Conservation (phyloP, 169 alveolate genomes). For the Perkinsus olseni region DNA sequence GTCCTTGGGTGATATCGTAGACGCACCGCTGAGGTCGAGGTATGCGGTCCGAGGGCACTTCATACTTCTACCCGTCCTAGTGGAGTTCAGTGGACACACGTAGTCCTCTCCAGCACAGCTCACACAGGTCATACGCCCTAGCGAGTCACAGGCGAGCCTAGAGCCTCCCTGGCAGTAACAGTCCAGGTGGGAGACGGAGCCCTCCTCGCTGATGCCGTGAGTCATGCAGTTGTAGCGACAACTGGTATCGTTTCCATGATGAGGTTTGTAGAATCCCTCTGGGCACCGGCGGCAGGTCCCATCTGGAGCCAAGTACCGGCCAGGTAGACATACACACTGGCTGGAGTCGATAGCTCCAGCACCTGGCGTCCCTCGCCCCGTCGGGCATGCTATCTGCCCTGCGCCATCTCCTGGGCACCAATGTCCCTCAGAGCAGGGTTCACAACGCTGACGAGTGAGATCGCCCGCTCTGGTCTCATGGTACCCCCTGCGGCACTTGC, state of each 20-base stretch:
- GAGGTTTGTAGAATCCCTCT: not conserved
- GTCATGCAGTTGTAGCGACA: not conserved
- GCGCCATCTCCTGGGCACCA: not conserved
- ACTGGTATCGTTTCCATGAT: not conserved
- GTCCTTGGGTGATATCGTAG: not conserved
- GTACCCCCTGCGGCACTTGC: not conserved
- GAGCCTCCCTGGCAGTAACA: not conserved
- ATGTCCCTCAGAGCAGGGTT: not conserved
- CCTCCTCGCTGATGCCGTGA: not conserved
- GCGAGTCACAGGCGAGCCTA: not conserved
- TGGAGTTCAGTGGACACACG: not conserved
- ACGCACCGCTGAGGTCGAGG: not conserved
- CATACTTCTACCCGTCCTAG: not conserved
- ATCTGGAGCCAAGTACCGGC: not conserved
- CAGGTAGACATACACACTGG: not conserved
- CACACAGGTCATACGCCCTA: not conserved
- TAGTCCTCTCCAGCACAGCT: not conserved
- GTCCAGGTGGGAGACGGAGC: not conserved
- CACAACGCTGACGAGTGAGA: not conserved
- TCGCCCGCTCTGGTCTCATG: not conserved
- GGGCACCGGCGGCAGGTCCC: not conserved
- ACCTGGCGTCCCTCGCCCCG: not conserved
- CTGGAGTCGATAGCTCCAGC: not conserved
- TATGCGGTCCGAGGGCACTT: not conserved
- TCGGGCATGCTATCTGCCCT: not conserved